Evolutionary conservation across 805 yeast genomes (phyloP), one percentile per base, ranked within the genome.

Genomic region (Suhomyces sp.): DNA sequence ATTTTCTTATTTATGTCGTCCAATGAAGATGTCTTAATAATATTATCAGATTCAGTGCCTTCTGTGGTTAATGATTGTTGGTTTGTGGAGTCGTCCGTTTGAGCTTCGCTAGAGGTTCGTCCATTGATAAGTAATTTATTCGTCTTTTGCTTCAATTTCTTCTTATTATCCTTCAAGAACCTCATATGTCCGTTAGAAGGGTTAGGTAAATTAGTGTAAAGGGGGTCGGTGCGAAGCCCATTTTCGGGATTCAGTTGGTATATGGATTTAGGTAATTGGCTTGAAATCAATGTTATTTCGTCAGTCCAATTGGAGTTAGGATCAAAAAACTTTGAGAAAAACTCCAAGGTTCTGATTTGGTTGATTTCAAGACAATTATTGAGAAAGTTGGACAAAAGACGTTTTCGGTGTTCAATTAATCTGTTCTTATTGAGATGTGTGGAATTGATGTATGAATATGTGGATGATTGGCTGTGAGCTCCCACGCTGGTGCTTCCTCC

Each of bases 261-360:
- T 1, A 64, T 57, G 7, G 65, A 59, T 35, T 59, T 61, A 2
- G 74, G 74, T 28, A 68, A 50, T 35, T 66, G 71, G 35, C 60
- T 58, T 16, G 51, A 47, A 7, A 66, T 56, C 28, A 67, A 47
- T 12, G 54, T 38, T 4, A 62, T 56, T 38, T 68, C 95, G 51
- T 90, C 96, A 16, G 74, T 68, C 91, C 96, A 93, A 46, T 77
- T 75, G 9, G 86, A 77, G 41, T 83, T 83, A 5, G 98, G 95
- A 53, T 88, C 93, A 38, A 93, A 58, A 51, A 93, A 93, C 52
- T 82, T 78, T 25, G 78, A 72, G 50, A 88, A 86, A 15, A 84
- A 78, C 13, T 71, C 70, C 44, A 81, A 75, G 17, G 70, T 69
- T 25, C 78, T 61, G 15, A 93, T 70, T 43, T 71, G 75, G 1